These are phyloP conservation scores for Solanum sitiens DNA, from an alignment of 257 asterid species.

Conservation along the genomic window DNA sequence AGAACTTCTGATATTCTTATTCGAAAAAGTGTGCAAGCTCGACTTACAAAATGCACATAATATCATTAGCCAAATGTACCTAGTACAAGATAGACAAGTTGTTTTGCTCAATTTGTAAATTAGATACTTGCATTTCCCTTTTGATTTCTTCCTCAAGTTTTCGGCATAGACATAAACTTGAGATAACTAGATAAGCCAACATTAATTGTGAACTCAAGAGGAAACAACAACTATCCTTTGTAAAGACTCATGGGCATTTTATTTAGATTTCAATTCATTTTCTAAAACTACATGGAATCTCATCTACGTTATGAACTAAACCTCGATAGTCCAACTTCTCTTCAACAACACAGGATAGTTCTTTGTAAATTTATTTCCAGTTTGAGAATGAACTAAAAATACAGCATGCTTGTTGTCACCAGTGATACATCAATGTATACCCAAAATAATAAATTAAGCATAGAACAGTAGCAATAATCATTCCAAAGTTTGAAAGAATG, in stretches of 20 bases:
- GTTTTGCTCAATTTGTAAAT: not conserved
- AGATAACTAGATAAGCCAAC: not conserved
- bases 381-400: not conserved
- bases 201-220: not conserved
- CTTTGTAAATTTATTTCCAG: not conserved
- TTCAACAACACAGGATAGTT: not conserved
- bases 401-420: not conserved
- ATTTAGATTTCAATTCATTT: too few species aligned
- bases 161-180: not conserved
- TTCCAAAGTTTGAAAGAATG: not conserved
- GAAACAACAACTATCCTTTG: not conserved
- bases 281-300: not conserved
- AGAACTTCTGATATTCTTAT: not conserved
- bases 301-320: not conserved
- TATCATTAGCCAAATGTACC: not conserved
- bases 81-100: not conserved
- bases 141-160: not conserved
- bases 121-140: not conserved
- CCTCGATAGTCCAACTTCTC: not conserved
- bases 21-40: not conserved
- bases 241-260: too few species aligned
- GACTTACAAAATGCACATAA: not conserved
- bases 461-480: not conserved
- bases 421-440: not conserved
- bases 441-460: not conserved